phyloP scores from a whole-genome alignment of 495 filamentous ascomycete genomes.

The Staphylotrichum longicolle region DNA sequence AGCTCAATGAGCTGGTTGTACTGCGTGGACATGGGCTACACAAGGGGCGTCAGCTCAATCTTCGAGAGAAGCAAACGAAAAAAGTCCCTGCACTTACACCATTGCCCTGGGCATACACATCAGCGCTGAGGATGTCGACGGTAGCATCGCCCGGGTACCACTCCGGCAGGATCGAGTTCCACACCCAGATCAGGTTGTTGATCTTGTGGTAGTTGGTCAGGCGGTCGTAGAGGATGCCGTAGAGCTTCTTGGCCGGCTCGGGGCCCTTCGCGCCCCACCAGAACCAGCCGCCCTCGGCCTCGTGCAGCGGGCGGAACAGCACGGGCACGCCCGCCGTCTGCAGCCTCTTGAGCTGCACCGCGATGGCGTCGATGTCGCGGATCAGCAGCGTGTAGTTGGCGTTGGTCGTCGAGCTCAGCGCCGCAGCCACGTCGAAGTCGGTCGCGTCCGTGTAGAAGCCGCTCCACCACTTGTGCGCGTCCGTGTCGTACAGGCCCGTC shows the following conservation, averaged over 20 bases:
- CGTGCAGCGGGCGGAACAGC: constrained; percentile 48
- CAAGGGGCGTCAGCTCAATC: not conserved
- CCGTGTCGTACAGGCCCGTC: constrained; percentile 39
- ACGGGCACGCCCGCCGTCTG: constrained; percentile 42
- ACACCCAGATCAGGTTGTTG: constrained; percentile 51
- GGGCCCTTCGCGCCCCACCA: constrained; percentile 53
- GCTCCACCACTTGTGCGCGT: constrained; percentile 45
- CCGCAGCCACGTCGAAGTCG: constrained; percentile 43
- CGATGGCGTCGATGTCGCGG: constrained; percentile 51
- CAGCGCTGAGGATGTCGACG: constrained; percentile 43
- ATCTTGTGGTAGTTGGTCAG: constrained; percentile 42
- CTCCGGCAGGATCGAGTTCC: constrained; percentile 45
- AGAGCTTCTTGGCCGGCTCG: constrained; percentile 45
- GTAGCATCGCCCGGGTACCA: constrained; percentile 49
- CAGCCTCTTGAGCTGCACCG: constrained; percentile 44
- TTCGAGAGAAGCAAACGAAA: not conserved
- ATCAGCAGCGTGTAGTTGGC: constrained; percentile 49
- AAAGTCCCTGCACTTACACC: constrained; percentile 28
- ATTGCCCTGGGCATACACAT: constrained; percentile 40
- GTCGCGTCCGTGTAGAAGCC: constrained; percentile 50
- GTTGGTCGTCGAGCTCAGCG: constrained; percentile 37
- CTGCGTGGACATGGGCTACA: constrained; percentile 39
- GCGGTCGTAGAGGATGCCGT: constrained; percentile 41
- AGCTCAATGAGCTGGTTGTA: constrained; percentile 46
- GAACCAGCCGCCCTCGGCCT: constrained; percentile 52